These are phyloP conservation scores for Trichoderma parareesei DNA, from an alignment of 495 filamentous ascomycete species.

Conservation along the genomic window DNA sequence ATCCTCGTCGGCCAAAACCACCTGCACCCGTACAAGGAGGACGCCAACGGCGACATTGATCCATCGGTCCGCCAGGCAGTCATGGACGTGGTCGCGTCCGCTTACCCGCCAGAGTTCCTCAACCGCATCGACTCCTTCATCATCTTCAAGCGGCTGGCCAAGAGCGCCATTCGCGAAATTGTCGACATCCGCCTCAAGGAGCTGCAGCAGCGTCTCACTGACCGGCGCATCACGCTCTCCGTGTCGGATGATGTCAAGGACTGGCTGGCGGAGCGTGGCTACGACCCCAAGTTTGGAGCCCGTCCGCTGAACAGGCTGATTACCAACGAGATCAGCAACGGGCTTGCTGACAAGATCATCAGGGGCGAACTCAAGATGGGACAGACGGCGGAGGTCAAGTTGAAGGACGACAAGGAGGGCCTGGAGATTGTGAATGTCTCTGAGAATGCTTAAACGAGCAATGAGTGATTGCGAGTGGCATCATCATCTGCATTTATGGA, in stretches of 20 bases:
- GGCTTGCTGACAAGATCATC: slow-evolving; percentile 85
- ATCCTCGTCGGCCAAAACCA: slow-evolving; percentile 56
- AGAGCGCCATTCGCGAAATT: slow-evolving; percentile 75
- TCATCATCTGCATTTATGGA: neutral
- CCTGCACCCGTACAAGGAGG: slow-evolving; percentile 50
- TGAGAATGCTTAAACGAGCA: neutral
- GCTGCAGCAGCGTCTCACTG: slow-evolving; percentile 73
- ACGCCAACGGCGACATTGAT: slow-evolving; percentile 54
- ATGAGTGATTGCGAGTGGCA: neutral
- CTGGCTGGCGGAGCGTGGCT: slow-evolving; percentile 83
- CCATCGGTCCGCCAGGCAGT: slow-evolving; percentile 65
- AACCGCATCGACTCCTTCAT: slow-evolving; percentile 97
- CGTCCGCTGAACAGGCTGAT: slow-evolving; percentile 91
- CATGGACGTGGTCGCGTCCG: slow-evolving; percentile 72
- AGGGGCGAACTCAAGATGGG: slow-evolving; percentile 71
- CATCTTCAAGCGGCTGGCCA: slow-evolving; percentile 78
- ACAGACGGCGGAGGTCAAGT: slow-evolving; percentile 57
- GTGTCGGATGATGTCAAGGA: slow-evolving; percentile 63
- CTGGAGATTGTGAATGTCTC: slow-evolving; percentile 30
- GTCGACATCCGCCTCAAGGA: slow-evolving; percentile 87
- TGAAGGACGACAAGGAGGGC: slow-evolving; percentile 48
- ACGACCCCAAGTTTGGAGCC: slow-evolving; percentile 86
- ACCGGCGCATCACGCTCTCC: slow-evolving; percentile 70
- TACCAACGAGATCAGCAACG: slow-evolving; percentile 77
- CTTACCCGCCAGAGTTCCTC: slow-evolving; percentile 89